These are phyloP conservation scores for Niebla homalea DNA, from an alignment of 495 filamentous ascomycete species.

Conservation along the genomic window DNA sequence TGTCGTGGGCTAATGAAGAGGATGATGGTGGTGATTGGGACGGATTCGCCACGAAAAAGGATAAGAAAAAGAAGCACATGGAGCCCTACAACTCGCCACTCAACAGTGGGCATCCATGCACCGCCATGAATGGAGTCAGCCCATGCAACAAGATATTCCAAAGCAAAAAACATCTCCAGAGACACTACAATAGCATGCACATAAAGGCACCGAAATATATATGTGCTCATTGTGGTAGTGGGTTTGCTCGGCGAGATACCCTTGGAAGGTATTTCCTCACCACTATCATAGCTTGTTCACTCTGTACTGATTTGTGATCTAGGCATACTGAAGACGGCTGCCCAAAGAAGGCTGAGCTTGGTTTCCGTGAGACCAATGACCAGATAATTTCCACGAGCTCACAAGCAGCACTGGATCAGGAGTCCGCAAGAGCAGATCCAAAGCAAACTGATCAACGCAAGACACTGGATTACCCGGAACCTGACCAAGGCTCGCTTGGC, in stretches of 20 bases:
- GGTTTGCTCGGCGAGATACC: slow-evolving; percentile 75
- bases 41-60: slow-evolving; percentile 25
- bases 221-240: slow-evolving; percentile 56
- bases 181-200: slow-evolving; percentile 77
- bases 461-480: too few relatives aligned
- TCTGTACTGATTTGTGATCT: slow-evolving; percentile 12
- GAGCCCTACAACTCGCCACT: slow-evolving; percentile 73
- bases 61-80: slow-evolving; percentile 49
- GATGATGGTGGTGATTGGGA: slow-evolving; percentile 26
- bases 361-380: slow-evolving; percentile 13
- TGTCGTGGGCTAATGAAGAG: slow-evolving; percentile 23
- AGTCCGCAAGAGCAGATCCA: slow-evolving; percentile 27
- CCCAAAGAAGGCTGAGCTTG: slow-evolving; percentile 52
- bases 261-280: slow-evolving; percentile 48
- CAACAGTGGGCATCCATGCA: slow-evolving; percentile 58
- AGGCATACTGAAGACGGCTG: slow-evolving; percentile 76
- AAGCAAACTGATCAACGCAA: too few relatives aligned
- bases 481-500: too few relatives aligned
- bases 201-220: slow-evolving; percentile 55
- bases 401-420: too few relatives aligned
- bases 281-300: neutral
- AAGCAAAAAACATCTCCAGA: slow-evolving; percentile 69
- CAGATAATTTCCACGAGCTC: too few relatives aligned
- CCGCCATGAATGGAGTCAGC: slow-evolving; percentile 34
- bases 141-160: slow-evolving; percentile 57